Evolutionary conservation across 2,329 filamentous ascomycete genomes (phyloP), one percentile per base, ranked within the genome.

Genomic region (Clonostachys rhizophaga): DNA sequence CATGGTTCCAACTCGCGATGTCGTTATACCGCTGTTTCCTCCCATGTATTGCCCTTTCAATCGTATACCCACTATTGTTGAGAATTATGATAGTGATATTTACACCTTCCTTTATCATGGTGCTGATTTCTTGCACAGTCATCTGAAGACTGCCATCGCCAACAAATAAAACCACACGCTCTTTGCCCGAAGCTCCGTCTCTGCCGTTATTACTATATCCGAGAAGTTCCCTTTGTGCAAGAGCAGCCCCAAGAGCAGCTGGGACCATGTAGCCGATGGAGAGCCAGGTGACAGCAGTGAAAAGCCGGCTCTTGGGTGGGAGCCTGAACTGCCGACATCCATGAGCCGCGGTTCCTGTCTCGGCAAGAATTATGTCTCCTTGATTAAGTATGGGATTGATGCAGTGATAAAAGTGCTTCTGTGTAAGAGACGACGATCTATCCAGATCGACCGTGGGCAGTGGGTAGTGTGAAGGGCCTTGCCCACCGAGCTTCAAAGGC

Each of bases 61-160:
- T 94, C 10, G 90, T 94, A 69, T 87, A 95, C 11, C 91, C 91
- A 37, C 91, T 82, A 63, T 95, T 95, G 74, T 87, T 90, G 55
- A 95, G 86, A 52, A 94, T 76, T 63, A 95, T 92, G 52, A 95
- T 84, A 58, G 91, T 92, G 18, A 88, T 81, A 51, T 85, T 84
- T 48, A 95, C 71, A 20, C 79, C 75, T 50, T 88, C 83, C 34
- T 84, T 79, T 52, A 95, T 80, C 78, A 95, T 92, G 11, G 89
- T 94, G 64, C 83, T 87, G 52, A 95, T 62, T 66, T 94, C 90
- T 62, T 95, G 90, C 0, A 81, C 85, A 0, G 89, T 95, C 49
- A 95, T 75, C 63, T 96, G 89, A 66, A 95, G 84, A 48, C 84
- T 89, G 30, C 91, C 91, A 58, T 96, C 91, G 18, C 91, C 91